Evolutionary conservation across 169 alveolate species (phyloP).

Genomic region (Plasmodium sp.): DNA sequence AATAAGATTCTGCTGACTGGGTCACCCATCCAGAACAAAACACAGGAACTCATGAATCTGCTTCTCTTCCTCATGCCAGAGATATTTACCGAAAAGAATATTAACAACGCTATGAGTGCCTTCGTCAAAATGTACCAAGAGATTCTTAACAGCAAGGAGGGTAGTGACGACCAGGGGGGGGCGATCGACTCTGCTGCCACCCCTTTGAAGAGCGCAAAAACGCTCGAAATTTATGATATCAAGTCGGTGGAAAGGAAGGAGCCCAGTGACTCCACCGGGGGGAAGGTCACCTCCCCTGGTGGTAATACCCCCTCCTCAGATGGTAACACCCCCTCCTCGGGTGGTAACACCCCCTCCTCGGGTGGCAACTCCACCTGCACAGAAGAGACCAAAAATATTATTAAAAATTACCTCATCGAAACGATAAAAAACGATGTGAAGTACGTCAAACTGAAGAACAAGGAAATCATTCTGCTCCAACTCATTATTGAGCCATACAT

Average conservation of each 20-base stretch:
- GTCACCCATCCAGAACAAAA: slow-evolving; percentile 91
- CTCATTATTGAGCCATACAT: slow-evolving; percentile 91
- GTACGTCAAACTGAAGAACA: slow-evolving; percentile 26
- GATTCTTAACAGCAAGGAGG: slow-evolving; percentile 10
- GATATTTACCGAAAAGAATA: slow-evolving; percentile 83
- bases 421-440: slow-evolving; percentile 55
- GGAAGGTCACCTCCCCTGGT: no score
- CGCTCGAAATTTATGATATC: neutral
- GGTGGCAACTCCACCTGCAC: neutral
- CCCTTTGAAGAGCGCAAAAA: neutral
- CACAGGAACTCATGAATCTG: slow-evolving; percentile 90
- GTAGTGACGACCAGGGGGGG: neutral
- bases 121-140: slow-evolving; percentile 75
- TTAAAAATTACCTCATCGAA: slow-evolving; percentile 31
- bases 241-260: neutral
- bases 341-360: no score
- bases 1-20: slow-evolving; percentile 93
- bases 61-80: slow-evolving; percentile 92
- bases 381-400: slow-evolving; percentile 2
- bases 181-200: neutral
- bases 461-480: slow-evolving; percentile 77
- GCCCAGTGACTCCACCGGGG: neutral
- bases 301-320: no score
- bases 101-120: slow-evolving; percentile 84
- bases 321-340: no score